phyloP scores from a whole-genome alignment of 306 rosid species.

The Delonix regia region DNA sequence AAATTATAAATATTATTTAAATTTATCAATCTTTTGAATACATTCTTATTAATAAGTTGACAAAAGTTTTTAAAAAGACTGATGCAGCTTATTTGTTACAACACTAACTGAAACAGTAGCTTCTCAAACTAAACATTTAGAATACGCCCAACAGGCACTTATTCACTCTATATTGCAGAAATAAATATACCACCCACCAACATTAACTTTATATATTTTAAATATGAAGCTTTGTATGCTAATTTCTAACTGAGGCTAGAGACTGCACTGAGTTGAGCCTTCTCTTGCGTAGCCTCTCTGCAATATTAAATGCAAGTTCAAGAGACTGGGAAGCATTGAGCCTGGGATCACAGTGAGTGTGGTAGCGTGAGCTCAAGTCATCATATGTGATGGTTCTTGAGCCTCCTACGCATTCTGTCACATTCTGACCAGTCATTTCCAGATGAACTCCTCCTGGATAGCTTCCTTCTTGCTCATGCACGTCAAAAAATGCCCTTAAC shows the following conservation, averaged over 20 bases:
- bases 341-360: constrained; percentile 20
- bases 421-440: constrained; percentile 59
- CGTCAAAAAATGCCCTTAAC: constrained; percentile 57
- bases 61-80: too few species aligned
- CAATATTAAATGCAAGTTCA: constrained; percentile 15
- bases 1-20: too few species aligned
- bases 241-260: neutral
- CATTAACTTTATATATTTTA: too few species aligned
- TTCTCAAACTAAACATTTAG: neutral
- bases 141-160: neutral
- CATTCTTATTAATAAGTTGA: too few species aligned
- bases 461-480: constrained; percentile 59
- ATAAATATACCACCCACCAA: neutral
- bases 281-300: constrained; percentile 1
- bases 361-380: constrained; percentile 19
- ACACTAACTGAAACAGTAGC: too few species aligned
- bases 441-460: constrained; percentile 56
- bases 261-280: neutral
- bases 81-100: neutral
- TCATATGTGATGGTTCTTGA: constrained; percentile 47
- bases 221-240: neutral
- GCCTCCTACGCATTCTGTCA: constrained; percentile 63
- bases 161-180: too few species aligned
- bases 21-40: too few species aligned
- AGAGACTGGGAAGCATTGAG: constrained; percentile 24